Evolutionary conservation across 768 basidiomycete species (phyloP).

Genomic region (Boletus vermiculosoides): DNA sequence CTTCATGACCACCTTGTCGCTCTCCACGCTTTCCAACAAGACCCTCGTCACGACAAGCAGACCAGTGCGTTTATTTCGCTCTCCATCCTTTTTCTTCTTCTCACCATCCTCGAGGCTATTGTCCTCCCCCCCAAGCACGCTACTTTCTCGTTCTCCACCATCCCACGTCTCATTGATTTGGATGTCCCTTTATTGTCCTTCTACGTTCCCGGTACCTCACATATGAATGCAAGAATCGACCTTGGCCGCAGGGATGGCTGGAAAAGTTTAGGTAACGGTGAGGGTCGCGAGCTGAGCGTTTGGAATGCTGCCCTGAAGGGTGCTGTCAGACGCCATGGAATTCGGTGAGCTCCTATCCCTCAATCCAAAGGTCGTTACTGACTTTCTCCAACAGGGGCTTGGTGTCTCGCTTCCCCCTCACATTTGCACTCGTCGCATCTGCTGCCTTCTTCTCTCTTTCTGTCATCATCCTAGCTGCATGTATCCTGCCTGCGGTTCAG

Average conservation of each 20-base stretch:
- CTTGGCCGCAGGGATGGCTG: constrained; percentile 74
- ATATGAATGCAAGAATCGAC: constrained; percentile 59
- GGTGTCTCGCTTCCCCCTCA: constrained; percentile 65
- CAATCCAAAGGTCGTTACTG: neutral
- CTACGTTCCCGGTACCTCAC: constrained; percentile 48
- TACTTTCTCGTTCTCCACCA: constrained; percentile 37
- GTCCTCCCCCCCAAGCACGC: constrained; percentile 41
- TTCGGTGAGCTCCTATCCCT: constrained; percentile 51
- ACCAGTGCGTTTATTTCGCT: constrained; percentile 49
- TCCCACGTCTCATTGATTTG: constrained; percentile 44
- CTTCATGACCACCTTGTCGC: constrained; percentile 72
- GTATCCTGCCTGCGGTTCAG: constrained; percentile 48
- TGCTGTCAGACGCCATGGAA: constrained; percentile 59
- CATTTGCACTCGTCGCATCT: constrained; percentile 48
- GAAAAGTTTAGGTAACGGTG: constrained; percentile 64
- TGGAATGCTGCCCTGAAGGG: constrained; percentile 61
- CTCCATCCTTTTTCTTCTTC: neutral
- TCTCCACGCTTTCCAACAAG: constrained; percentile 59
- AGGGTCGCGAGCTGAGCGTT: constrained; percentile 73
- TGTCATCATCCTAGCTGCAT: constrained; percentile 45
- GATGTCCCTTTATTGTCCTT: constrained; percentile 57
- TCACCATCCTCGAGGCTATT: constrained; percentile 49
- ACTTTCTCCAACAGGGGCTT: constrained; percentile 49
- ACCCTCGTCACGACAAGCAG: constrained; percentile 60
- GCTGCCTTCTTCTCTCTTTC: constrained; percentile 48